Evolutionary conservation across 1,139 yeast genomes (phyloP).

Genomic region (Yamadazyma kanchanaburiensis): DNA sequence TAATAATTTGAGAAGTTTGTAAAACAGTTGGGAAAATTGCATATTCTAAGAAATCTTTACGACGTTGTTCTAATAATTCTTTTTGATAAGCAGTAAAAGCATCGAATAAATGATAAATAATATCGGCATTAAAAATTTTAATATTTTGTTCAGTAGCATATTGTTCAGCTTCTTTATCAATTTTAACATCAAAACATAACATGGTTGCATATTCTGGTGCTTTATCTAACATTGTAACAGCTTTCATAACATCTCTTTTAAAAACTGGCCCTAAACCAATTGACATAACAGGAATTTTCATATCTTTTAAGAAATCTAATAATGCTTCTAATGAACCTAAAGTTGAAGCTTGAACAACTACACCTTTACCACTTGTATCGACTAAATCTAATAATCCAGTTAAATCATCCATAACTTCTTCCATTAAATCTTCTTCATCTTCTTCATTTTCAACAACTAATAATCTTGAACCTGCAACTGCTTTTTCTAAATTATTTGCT

Average conservation of each 20-base stretch:
- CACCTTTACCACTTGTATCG: slow-evolving; percentile 93
- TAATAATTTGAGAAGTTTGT: slow-evolving; percentile 92
- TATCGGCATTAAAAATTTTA: slow-evolving; percentile 90
- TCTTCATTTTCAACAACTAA: slow-evolving; percentile 96
- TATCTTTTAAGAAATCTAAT: slow-evolving; percentile 92
- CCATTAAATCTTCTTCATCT: slow-evolving; percentile 96
- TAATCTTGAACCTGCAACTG: slow-evolving; percentile 97
- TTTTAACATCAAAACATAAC: slow-evolving; percentile 96
- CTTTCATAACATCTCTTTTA: slow-evolving; percentile 98
- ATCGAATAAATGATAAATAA: slow-evolving; percentile 95
- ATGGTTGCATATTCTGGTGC: slow-evolving; percentile 94
- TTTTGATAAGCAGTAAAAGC: slow-evolving; percentile 90
- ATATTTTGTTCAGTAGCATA: slow-evolving; percentile 92
- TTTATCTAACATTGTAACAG: slow-evolving; percentile 92
- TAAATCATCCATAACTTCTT: slow-evolving; percentile 97
- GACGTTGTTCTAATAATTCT: slow-evolving; percentile 82
- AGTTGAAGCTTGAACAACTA: slow-evolving; percentile 97
- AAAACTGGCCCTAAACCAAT: slow-evolving; percentile 97
- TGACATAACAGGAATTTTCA: slow-evolving; percentile 99
- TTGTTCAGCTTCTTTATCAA: slow-evolving; percentile 97
- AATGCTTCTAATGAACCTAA: slow-evolving; percentile 97
- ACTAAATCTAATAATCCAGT: slow-evolving; percentile 93
- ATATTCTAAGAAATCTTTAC: slow-evolving; percentile 81
- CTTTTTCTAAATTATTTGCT: slow-evolving; percentile 95
- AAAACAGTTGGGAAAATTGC: slow-evolving; percentile 96